phyloP scores from a whole-genome alignment of 2,329 filamentous ascomycete species.

The Fusarium sp. region DNA sequence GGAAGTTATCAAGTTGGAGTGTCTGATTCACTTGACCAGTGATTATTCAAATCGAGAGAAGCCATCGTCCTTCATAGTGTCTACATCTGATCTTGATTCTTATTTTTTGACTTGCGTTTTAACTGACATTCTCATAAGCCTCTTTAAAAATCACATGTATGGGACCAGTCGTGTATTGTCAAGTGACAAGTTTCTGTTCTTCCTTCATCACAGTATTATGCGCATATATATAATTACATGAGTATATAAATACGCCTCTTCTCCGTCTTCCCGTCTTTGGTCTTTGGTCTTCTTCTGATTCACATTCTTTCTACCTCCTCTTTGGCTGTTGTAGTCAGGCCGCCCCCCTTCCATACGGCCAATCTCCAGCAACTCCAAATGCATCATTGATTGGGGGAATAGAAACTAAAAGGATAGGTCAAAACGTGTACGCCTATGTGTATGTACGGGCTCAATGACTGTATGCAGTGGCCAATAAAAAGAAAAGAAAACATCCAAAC shows the following conservation, averaged over 20 bases:
- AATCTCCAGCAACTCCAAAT: neutral
- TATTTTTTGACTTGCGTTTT: neutral
- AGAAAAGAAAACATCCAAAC: conserved; percentile 3
- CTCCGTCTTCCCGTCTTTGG: neutral
- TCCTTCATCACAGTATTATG: conserved; percentile 36
- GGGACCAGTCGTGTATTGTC: neutral
- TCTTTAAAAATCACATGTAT: neutral
- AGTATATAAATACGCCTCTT: conserved; percentile 34
- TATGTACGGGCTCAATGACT: conserved; percentile 13
- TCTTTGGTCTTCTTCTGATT: neutral
- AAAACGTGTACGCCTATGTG: conserved; percentile 32
- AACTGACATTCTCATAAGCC: neutral
- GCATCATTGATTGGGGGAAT: neutral
- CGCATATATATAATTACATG: conserved; percentile 40
- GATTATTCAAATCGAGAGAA: neutral
- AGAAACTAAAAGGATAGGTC: conserved; percentile 12
- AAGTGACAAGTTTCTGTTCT: conserved; percentile 27
- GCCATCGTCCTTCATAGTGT: neutral
- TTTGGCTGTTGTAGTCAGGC: neutral
- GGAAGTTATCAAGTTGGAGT: neutral
- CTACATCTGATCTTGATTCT: neutral
- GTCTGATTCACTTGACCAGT: accelerated
- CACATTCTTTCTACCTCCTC: conserved; percentile 6
- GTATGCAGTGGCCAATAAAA: conserved; percentile 7
- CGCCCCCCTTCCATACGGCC: neutral